These are phyloP conservation scores for Flaveria linearis DNA, from an alignment of 129 eudicot genomes.

Conservation along the genomic window DNA sequence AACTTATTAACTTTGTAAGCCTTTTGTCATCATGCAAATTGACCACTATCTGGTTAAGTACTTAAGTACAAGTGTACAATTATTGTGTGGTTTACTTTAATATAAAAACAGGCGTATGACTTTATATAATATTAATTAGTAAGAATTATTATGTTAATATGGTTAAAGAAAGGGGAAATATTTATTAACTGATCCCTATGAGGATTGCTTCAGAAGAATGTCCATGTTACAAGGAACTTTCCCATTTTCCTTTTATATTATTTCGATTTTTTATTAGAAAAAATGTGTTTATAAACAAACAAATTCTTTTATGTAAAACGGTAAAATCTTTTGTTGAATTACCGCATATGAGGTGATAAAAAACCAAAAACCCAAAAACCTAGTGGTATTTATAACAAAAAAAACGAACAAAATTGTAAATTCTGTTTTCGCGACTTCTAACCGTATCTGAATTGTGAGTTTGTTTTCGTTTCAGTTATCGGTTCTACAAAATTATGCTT, in stretches of 20 bases:
- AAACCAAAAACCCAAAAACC: too few species aligned
- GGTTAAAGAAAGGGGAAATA: conserved; percentile 22
- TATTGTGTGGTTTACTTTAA: background rate
- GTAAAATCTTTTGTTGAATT: background rate
- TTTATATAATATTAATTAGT: conserved; percentile 6
- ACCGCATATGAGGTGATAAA: too few species aligned
- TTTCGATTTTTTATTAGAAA: background rate
- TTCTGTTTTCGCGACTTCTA: too few species aligned
- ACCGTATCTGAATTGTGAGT: too few species aligned
- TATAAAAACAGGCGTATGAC: conserved; percentile 15
- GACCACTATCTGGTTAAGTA: background rate
- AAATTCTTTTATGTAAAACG: background rate
- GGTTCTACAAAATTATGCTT: too few species aligned
- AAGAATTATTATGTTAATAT: conserved; percentile 11
- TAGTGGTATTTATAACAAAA: too few species aligned
- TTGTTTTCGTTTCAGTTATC: too few species aligned
- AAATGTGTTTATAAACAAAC: background rate
- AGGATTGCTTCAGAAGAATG: conserved; percentile 43
- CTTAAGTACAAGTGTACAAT: conserved; percentile 1
- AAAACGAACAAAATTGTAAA: too few species aligned
- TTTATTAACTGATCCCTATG: conserved; percentile 43
- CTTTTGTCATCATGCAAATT: background rate
- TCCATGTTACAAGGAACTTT: conserved; percentile 38
- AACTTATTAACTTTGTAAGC: background rate
- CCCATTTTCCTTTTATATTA: conserved; percentile 17